These are phyloP conservation scores for Amoebophrya sp. DNA, from an alignment of 169 alveolate genomes.

Conservation along the genomic window DNA sequence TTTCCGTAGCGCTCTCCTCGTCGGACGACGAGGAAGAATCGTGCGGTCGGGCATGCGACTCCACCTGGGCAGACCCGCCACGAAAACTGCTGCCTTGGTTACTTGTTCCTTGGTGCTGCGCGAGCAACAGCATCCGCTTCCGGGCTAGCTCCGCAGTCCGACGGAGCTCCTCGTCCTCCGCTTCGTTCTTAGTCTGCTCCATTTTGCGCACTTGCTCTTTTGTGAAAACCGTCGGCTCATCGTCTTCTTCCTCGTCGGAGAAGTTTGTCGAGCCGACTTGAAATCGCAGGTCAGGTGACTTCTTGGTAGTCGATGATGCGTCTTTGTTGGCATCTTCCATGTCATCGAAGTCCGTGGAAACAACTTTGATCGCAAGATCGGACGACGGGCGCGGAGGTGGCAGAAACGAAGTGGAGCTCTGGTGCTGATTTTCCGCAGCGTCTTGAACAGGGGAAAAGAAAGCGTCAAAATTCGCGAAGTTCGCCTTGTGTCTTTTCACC, in stretches of 20 bases:
- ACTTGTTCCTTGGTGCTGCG: not conserved
- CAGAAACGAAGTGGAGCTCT: not conserved
- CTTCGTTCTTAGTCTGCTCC: not conserved
- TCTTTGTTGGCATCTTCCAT: not conserved
- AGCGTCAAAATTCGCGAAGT: not conserved
- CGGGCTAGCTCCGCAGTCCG: not conserved
- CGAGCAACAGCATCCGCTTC: not conserved
- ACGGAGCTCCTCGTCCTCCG: not conserved
- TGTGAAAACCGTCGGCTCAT: not conserved
- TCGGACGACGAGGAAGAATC: not conserved
- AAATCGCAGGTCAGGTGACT: not conserved
- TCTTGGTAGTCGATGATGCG: not conserved
- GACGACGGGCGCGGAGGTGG: not conserved
- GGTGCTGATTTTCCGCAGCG: not conserved
- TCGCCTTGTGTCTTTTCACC: not conserved
- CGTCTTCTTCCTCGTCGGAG: constrained; percentile 2
- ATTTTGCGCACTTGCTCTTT: not conserved
- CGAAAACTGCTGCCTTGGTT: not conserved
- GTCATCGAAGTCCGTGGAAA: not conserved
- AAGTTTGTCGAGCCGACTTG: not conserved
- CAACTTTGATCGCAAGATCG: not conserved
- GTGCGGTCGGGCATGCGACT: not conserved
- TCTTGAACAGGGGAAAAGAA: not conserved
- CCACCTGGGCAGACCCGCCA: not conserved
- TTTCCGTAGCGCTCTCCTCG: not conserved